Percentiles rank a stretch among this genome's conserved stretches.
Conservation (phyloP, 2,329 filamentous ascomycete species). For the Fusarium sp. region DNA sequence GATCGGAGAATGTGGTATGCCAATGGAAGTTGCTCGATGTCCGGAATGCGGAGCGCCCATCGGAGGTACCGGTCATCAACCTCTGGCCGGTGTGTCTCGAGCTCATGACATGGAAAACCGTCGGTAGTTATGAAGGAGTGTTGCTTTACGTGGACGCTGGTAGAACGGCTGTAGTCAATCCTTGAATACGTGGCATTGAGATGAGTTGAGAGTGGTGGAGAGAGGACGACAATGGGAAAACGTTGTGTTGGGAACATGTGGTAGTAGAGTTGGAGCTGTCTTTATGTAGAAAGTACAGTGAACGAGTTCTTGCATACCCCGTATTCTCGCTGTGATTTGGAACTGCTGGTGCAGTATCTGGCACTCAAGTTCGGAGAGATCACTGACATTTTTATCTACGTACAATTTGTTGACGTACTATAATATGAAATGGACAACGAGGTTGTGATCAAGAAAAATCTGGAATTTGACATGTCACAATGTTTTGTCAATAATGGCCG, state of each 20-base stretch:
- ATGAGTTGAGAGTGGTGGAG: neutral
- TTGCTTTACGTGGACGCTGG: neutral
- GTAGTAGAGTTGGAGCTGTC: neutral
- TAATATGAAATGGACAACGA: neutral
- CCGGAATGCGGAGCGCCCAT: conserved; percentile 65
- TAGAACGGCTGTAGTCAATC: neutral
- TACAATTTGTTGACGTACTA: too few relatives aligned
- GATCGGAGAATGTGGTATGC: conserved; percentile 73
- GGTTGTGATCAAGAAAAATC: neutral
- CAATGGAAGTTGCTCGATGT: conserved; percentile 68
- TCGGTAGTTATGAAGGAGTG: neutral
- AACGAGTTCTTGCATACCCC: neutral
- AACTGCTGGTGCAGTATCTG: neutral
- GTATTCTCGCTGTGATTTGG: neutral
- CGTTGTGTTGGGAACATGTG: neutral
- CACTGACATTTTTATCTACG: too few relatives aligned
- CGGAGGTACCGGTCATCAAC: neutral
- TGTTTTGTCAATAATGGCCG: too few relatives aligned
- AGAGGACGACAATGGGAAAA: neutral
- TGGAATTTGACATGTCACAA: too few relatives aligned
- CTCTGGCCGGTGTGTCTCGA: neutral
- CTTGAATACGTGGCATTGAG: neutral
- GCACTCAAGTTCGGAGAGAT: neutral
- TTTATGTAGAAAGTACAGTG: neutral
- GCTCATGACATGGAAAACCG: neutral